Evolutionary conservation across 495 filamentous ascomycete species (phyloP), one percentile per base, ranked within the genome.

Genomic region (Gamarada debralockiae): DNA sequence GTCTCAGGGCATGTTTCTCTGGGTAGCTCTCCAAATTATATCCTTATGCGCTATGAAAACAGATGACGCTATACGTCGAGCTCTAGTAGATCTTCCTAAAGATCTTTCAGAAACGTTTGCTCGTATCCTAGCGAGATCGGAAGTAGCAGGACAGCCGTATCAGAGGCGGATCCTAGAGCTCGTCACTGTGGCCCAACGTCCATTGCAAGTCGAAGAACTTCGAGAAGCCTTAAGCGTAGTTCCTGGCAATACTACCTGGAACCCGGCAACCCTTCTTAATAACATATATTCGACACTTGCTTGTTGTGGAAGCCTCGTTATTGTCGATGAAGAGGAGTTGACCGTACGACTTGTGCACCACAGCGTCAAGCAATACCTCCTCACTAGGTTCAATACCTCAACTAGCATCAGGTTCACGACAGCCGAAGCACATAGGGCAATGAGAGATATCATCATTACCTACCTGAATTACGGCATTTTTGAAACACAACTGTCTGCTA

Each of bases 1-100:
- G 17, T 61, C 64, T 29, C 60, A 70, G 56, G 70, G 63, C 15
- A 75, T 76, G 70, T 75, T 76, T 49, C 70, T 74, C 31, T 76
- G 71, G 73, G 72, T 71, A n/a, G 65, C 62, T 47, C 65, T 75
- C 36, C 70, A 77, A 57, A 70, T 75, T 42, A 56, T 70, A 36
- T 54, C 62, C 17, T 42, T 75, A 17, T 74, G 71, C 48, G 48
- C 31, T 12, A 64, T 63, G 61, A 60, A 65, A 43, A 74, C 69
- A 21, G 73, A 77, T 52, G 50, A 67, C 4, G 67, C 53, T 3
- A 74, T 77, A 52, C 70, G 67, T 3, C 41, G 62, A 27, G 64
- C 70, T n/a, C 55, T 77, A 25, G 48, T 37, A 3, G 57, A 73
- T 58, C 67, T 77, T 31, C 73, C 73, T 9, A 67, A 68, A 39